phyloP scores from a whole-genome alignment of 441 rosid genomes.

The Jatropha multifida region DNA sequence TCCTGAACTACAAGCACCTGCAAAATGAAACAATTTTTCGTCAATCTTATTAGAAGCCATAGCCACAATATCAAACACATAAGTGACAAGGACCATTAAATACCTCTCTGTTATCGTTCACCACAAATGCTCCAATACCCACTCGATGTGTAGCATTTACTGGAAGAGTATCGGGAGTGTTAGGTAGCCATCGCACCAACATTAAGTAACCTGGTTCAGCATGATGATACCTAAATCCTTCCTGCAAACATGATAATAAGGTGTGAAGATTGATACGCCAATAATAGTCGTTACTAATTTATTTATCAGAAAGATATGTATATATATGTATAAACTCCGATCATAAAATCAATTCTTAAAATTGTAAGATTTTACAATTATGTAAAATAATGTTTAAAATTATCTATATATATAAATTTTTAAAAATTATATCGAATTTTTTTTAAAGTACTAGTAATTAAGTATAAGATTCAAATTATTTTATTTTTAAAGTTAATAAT shows the following conservation, averaged over 20 bases:
- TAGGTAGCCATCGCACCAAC: constrained; percentile 77
- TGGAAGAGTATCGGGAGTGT: constrained; percentile 49
- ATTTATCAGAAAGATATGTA: too few species aligned
- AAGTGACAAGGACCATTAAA: not conserved
- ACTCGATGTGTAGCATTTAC: constrained; percentile 73
- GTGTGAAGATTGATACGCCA: not conserved
- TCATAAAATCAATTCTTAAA: too few species aligned
- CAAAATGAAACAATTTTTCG: not conserved
- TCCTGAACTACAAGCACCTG: constrained; percentile 85
- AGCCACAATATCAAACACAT: not conserved
- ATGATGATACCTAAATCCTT: constrained; percentile 82
- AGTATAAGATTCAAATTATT: too few species aligned
- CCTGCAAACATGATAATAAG: constrained; percentile 33
- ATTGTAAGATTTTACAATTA: too few species aligned
- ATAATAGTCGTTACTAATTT: not conserved
- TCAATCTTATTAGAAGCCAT: not conserved
- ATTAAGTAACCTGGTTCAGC: constrained; percentile 77
- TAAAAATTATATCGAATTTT: too few species aligned
- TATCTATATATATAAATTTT: too few species aligned
- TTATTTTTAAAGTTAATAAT: too few species aligned
- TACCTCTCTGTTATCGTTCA: constrained; percentile 51
- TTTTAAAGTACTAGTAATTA: too few species aligned
- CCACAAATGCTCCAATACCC: constrained; percentile 68
- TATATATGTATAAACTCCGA: too few species aligned
- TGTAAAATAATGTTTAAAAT: too few species aligned